phyloP scores from a whole-genome alignment of 768 basidiomycete genomes.

The Kwoniella newhampshirensis region DNA sequence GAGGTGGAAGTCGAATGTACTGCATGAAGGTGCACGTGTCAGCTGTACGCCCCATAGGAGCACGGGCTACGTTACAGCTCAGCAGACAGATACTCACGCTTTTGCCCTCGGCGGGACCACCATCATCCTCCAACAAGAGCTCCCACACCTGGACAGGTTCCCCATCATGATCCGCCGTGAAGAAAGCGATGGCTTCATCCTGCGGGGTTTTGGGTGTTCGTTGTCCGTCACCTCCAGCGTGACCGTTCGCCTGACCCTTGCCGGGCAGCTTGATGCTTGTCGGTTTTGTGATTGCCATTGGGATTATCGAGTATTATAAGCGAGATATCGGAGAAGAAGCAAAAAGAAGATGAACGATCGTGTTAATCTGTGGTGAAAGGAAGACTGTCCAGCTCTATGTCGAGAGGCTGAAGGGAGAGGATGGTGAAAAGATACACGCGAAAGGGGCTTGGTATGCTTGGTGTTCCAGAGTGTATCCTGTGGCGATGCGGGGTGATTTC shows the following conservation, averaged over 20 bases:
- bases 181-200: conserved; percentile 88
- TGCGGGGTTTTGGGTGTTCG: conserved; percentile 81
- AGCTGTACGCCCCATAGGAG: background rate
- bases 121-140: conserved; percentile 80
- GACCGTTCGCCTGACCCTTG: conserved; percentile 1
- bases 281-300: conserved; percentile 13
- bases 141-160: conserved; percentile 72
- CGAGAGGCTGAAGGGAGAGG: background rate
- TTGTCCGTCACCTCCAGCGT: conserved; percentile 1
- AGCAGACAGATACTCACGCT: conserved; percentile 61
- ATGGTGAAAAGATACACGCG: background rate
- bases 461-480: too few species aligned
- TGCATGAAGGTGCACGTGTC: conserved; percentile 49
- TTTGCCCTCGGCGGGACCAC: conserved; percentile 80
- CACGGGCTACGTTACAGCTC: background rate
- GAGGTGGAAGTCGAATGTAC: conserved; percentile 96
- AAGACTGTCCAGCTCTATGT: background rate
- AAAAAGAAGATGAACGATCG: background rate
- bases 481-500: too few species aligned
- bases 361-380: background rate
- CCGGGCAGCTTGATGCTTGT: conserved; percentile 16
- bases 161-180: conserved; percentile 61
- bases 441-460: too few species aligned
- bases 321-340: too few species aligned
- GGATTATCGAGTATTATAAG: background rate